Base-by-base conservation (phyloP, 2,329 filamentous ascomycete species). In the Diaporthe vaccinii region DNA sequence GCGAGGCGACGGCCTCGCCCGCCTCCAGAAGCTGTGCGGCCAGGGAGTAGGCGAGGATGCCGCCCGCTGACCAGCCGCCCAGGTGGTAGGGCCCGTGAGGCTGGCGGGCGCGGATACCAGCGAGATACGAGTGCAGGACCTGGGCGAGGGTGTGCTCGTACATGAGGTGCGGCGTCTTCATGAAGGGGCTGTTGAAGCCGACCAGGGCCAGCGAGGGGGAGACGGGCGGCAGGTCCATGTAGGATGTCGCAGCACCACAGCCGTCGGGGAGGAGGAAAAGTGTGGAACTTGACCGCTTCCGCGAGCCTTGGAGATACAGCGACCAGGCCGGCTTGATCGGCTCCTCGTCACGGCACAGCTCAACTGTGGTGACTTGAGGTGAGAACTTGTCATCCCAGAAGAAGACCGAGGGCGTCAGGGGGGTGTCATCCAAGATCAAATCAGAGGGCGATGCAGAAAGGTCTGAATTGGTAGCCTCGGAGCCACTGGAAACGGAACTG, bases 91-190 rank as follows among this genome's bases (percentile, higher is more conserved):
- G 79, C 3, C 80, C 80, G 8, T 72, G 9, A 77, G 36, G 31
- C 75, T 46, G 4, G 75, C 77, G 91, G 9, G 91, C 89, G 82
- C 91, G 92, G 82, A 95, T 93, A 83, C 94, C 93, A 6, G 87
- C 84, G n/a, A 78, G 69, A 10, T 78, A 77, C 25, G 73, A 69
- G 22, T 75, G 25, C 78, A 71, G 3, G 73, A 76, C 59, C 76
- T 79, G 72, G 77, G 70, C 7, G 75, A 53, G 57, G 76, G 61
- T 46, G 75, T 71, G 61, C 76, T 67, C 8, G 78, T 80, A 61
- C 75, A 78, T 55, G 75, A 57, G 10, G 10, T 59, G 17, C 22
- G 69, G 69, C 75, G 91, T 91, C 84, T 91, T 93, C 90, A 80
- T 73, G 76, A 79, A 81, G 8, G 81, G 80, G 25, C 79, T 80